Evolutionary conservation across 129 eudicot species (phyloP), one percentile per base, ranked within the genome.

Genomic region (Chrysanthemum seticuspe): DNA sequence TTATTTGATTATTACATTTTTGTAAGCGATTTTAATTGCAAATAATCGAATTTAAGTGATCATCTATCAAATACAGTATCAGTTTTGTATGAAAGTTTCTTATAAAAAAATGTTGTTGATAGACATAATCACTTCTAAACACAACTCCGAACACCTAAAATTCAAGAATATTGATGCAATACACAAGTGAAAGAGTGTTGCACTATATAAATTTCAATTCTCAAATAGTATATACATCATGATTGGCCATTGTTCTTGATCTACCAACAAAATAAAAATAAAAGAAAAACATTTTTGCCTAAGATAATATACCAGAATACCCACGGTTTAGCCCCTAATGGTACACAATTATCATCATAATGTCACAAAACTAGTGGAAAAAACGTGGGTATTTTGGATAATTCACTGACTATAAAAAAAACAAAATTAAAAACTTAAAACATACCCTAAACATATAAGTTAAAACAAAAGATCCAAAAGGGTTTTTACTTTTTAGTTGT

Each of bases 341-440:
- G 71, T 48, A 63, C 64, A 13, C 68, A 7, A 59, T n/a, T 23
- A 74, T 55, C 70, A 66, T 36, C 49, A 85, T 13, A 75, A 62
- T 11, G 27, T 47, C 56, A 48, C 74, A 56, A 40, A 63, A 54
- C 71, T 77, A 40, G 71, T 74, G 81, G 67, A 81, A 86, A 76
- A 92, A 92, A 89, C 98, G 91, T 83, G 90, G 88, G 95, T 92
- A 92, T 89, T 87, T 87, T 92, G 92, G 87, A 75, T 79, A 66
- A 56, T 21, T 73, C 21, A 76, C 76, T 54, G 54, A 83, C 59
- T 36, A 45, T 63, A 50, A 56, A 25, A 21, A 36, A 10, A 19
- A 11, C 5, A 72, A 73, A 36, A 36, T 16, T 65, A 19, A 64
- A 64, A 64, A n/a, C 14, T 36, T 16, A 65, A 71, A 71, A 27